Base-by-base conservation (phyloP, 1,284 basidiomycete genomes). In the Moniliella sp. region DNA sequence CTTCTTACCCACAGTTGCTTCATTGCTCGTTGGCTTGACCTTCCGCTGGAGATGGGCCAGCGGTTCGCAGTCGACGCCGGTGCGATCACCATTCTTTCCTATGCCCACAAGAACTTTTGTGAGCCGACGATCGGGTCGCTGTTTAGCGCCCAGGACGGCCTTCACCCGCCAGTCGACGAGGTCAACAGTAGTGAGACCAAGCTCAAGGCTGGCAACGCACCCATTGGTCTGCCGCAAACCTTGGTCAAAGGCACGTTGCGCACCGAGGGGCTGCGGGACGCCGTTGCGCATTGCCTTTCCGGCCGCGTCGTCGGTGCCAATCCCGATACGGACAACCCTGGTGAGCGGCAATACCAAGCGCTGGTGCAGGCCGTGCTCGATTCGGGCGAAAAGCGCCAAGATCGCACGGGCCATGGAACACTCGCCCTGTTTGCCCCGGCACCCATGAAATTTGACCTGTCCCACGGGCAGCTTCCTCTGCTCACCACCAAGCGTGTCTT, bases 401-500 rank as follows among this genome's bases (percentile, higher is more conserved):
- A 59, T 18, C 45, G 56, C 3, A 59, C 56, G 3, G 56, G 56
- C 2, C 57, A 54, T 0, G 56, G 56, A 4, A 59, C 56, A 2
- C 29, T 54, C 3, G 50, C 56, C 0, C 28, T 55, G 2, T 59
- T 59, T 29, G 56, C 52, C 2, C 56, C 56, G n/a, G 46, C 42
- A 17, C 43, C 48, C 1, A 39, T 59, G 14, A 40, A 43, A 4
- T 59, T 59, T 34, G 34, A 37, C 17, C 38, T 58, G 17, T 28
- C 35, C 3, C 39, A 46, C 23, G 41, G 48, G 10, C 39, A 46
- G 11, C 66, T 97, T 8, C 88, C 88, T 1, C 70, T 97, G 11
- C 68, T 94, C 26, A 94, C 88, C 9, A 97, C 88, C 0, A 97
- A 97, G 62, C 74, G 80, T 39, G 88, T 86, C 1, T 94, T 93